Evolutionary conservation across 2,329 filamentous ascomycete species (phyloP), one percentile per base, ranked within the genome.

Genomic region (Purpureocillium lavendulum): DNA sequence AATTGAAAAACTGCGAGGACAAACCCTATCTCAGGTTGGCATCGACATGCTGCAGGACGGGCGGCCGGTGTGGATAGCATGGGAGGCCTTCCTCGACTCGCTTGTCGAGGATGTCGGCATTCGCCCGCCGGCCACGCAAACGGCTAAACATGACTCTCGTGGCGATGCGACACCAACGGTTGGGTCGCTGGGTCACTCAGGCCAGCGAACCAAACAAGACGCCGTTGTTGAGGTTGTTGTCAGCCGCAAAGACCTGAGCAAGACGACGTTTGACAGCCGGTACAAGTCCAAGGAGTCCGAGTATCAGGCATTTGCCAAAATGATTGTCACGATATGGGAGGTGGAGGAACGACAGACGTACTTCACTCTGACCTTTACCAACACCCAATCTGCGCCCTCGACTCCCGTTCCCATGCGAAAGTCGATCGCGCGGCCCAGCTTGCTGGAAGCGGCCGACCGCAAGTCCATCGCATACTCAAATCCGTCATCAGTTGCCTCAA

Each of bases 261-360:
- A 65, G 39, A 55, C 68, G 7, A 60, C 48, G 1, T 55, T 62
- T 17, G 58, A 62, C 15, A 49, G 51, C 16, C 56, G 51, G 18
- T 52, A 54, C 30, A 60, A 59, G 41, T 52, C 56, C 9, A 63
- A 61, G 44, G 57, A 58, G 14, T 58, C 56, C 7, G 58, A 63
- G 16, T 59, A 57, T 36, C 67, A 66, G 49, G 59, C 77, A 0
- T 75, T 76, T 45, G 80, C 84, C 16, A 82, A 81, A 47, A 85
- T 88, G 80, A 85, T 87, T 35, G 76, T 88, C 16, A 84, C 80
- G 1, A 74, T 85, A 7, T 89, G 83, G 80, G 71, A 77, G 43
- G 67, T 75, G n/a, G 75, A 83, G 30, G 76, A 84, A 32, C 69
- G 72, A 15, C 73, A 80, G 48, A 76, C 71, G 9, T 87, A 82